Evolutionary conservation across 2,329 filamentous ascomycete genomes (phyloP), one percentile per base, ranked within the genome.

Genomic region (Proliferodiscus dingleyae): DNA sequence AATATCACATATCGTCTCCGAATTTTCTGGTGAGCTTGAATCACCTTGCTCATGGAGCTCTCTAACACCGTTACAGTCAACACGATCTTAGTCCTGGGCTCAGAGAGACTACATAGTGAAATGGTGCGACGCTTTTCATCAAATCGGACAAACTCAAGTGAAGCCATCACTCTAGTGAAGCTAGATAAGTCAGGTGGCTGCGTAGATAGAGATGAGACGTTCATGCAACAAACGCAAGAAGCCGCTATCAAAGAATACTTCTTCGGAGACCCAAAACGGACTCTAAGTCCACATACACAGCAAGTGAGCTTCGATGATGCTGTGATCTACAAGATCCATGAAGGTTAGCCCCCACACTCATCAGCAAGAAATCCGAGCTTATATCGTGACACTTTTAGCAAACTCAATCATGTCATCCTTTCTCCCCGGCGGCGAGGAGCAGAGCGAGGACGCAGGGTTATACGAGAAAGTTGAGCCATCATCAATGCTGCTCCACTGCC

Each of bases 161-260:
- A 95, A 52, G 65, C 75, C 1, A 80, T 96, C 46, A 79, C 77
- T 4, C 78, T 97, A 2, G 72, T 97, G 39, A 81, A 83, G 46
- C 73, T 98, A 10, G 81, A 89, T 51, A 89, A 89, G 62, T 94
- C 89, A 0, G 87, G 88, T 28, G 93, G 93, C 19, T 89, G 87
- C 29, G 87, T 87, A 1, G 80, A 87, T 59, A 78, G 88, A 38
- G 85, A 89, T 52, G 78, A 83, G 29, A 63, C 69, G 0, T 94
- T 88, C 64, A 80, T 90, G 73, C 85, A 87, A 58, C 75, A 81
- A 13, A 69, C 80, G 4, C 78, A 86, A 36, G 87, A 94, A 59
- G 79, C 85, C 0, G 78, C 86, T 41, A 89, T 96, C 42, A 85
- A 86, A 55, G 85, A 90, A 57, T 98, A 98, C 67, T 98, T 98